Evolutionary conservation across 78 protist genomes (phyloP).

Genomic region (Emiliania huxleyi): DNA sequence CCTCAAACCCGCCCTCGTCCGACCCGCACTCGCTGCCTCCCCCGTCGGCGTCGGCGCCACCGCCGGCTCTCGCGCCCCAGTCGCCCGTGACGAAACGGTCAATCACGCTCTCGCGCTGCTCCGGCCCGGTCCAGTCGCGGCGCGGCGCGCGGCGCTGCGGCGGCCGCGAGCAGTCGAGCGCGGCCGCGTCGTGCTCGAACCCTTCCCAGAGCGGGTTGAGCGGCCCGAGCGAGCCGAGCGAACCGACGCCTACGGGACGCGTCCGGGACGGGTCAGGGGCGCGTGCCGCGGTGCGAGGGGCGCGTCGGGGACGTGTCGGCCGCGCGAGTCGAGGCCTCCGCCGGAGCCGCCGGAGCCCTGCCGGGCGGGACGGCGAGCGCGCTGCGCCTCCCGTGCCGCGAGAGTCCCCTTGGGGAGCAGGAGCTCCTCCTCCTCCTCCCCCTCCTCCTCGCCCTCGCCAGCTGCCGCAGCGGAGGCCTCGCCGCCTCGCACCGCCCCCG

Average conservation of each 20-base stretch:
- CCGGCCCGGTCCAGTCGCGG: neutral
- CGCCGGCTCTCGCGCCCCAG: neutral
- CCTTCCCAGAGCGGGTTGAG: neutral
- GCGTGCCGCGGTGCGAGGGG: too few relatives aligned
- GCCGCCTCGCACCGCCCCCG: neutral
- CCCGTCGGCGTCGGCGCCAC: neutral
- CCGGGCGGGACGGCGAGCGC: too few relatives aligned
- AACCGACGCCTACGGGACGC: neutral
- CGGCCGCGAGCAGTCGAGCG: neutral
- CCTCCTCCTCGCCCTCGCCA: neutral
- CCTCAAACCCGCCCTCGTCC: constrained; percentile 50
- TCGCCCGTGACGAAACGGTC: constrained; percentile 11
- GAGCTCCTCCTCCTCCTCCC: neutral
- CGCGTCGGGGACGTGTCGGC: too few relatives aligned
- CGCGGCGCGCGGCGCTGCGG: neutral
- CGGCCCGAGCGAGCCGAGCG: neutral
- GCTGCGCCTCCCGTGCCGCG: neutral
- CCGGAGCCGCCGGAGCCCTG: constrained; percentile 58
- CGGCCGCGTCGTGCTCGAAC: neutral
- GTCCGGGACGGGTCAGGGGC: too few relatives aligned
- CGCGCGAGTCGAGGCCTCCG: too few relatives aligned
- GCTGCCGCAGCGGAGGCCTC: neutral
- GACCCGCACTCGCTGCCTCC: neutral
- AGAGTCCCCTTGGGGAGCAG: neutral
- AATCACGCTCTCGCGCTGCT: neutral